phyloP scores from a whole-genome alignment of 768 basidiomycete genomes.

The Boletus patriciae region DNA sequence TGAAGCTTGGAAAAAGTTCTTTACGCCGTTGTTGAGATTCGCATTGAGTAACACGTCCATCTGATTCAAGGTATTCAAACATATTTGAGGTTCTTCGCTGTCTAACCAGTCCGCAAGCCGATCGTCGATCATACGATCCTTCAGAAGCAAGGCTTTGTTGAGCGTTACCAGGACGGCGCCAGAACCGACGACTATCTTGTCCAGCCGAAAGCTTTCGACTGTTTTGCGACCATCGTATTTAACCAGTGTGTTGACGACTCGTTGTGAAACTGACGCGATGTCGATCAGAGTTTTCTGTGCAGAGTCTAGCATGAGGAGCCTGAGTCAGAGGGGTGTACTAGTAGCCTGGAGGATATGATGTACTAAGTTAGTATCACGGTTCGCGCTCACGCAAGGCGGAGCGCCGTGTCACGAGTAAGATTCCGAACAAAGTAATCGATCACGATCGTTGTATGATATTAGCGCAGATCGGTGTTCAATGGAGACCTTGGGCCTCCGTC shows the following conservation, averaged over 20 bases:
- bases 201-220: constrained; percentile 1
- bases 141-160: neutral
- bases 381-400: too few relatives aligned
- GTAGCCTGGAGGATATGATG: too few relatives aligned
- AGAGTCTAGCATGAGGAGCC: neutral
- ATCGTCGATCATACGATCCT: neutral
- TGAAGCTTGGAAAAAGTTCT: neutral
- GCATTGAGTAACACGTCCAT: neutral
- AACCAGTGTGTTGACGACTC: neutral
- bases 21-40: neutral
- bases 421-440: too few relatives aligned
- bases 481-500: too few relatives aligned
- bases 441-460: too few relatives aligned
- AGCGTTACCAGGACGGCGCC: constrained; percentile 2
- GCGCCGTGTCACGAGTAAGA: too few relatives aligned
- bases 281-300: constrained; percentile 1
- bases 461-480: too few relatives aligned
- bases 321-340: too few relatives aligned
- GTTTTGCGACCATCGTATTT: neutral
- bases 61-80: constrained; percentile 3
- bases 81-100: neutral
- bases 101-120: constrained; percentile 7
- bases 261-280: constrained; percentile 6
- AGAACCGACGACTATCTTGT: constrained; percentile 9
- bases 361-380: too few relatives aligned